Percentiles rank a stretch among this genome's conserved stretches.
phyloP scores from a whole-genome alignment of 2,329 filamentous ascomycete genomes.

The Monosporascus sp. region DNA sequence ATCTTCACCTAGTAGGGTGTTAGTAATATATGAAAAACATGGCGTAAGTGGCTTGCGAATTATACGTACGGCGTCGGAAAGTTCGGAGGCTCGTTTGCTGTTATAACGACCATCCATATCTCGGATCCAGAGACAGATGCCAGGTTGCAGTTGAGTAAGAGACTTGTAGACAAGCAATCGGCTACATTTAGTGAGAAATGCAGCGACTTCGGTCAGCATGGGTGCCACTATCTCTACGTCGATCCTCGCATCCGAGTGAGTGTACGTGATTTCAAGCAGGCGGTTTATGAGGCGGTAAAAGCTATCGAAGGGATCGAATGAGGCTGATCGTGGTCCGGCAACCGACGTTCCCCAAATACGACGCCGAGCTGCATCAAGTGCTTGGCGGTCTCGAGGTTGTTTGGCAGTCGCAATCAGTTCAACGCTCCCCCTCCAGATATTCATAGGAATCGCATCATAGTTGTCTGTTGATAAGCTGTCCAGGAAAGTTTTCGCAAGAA shows the following conservation, averaged over 20 bases:
- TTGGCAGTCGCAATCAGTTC: constrained; percentile 42
- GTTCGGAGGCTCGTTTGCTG: constrained; percentile 33
- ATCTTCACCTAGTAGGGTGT: constrained; percentile 39
- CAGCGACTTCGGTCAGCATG: constrained; percentile 49
- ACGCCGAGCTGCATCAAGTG: constrained; percentile 59
- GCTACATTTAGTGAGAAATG: constrained; percentile 47
- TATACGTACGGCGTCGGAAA: constrained; percentile 41
- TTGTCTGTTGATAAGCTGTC: constrained; percentile 27
- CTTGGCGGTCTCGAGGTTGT: constrained; percentile 55
- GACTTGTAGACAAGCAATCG: constrained; percentile 47
- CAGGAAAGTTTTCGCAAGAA: constrained; percentile 54
- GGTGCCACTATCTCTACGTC: constrained; percentile 30
- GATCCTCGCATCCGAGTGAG: constrained; percentile 33
- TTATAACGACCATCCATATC: constrained; percentile 45
- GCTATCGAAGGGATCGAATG: constrained; percentile 59
- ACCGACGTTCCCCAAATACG: constrained; percentile 58
- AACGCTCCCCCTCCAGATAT: constrained; percentile 30
- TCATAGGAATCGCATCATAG: constrained; percentile 15
- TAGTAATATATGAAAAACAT: not conserved
- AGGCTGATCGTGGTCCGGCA: constrained; percentile 33
- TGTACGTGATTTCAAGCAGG: constrained; percentile 52
- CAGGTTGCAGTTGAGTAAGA: constrained; percentile 56
- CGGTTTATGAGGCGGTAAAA: constrained; percentile 57
- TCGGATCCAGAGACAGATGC: constrained; percentile 58
- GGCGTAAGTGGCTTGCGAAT: not conserved